Evolutionary conservation across 371 early-diverging fungal species (phyloP), one percentile per base, ranked within the genome.

Genomic region (Apophysomyces variabilis): DNA sequence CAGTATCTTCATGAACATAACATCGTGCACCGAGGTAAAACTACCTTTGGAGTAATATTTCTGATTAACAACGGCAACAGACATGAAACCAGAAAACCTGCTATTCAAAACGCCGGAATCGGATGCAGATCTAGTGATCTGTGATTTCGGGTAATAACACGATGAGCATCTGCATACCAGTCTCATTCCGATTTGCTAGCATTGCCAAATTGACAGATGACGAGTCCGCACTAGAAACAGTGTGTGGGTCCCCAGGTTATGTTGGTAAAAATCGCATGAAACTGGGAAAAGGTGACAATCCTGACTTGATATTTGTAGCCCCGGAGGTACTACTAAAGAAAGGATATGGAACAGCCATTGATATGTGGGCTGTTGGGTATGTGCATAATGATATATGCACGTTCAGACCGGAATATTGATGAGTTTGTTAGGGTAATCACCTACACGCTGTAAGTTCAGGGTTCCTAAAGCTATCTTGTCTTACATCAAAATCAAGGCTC

Each of bases 81-180:
- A 93, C 72, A 74, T 94, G 68, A 93, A 94, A 64, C 92, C 93
- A 16, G 93, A 93, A 69, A 94, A 94, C 60, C 61, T 93, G 44
- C 67, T 93, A 11, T 93, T 90, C 70, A 81, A 85, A 68, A 85
- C 85, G 59, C 68, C 75, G n/a, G 70, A 76, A 0, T 81, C 86
- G n/a, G 82, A 85, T 43, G 74, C 92, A 26, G 83, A 78, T 47
- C 69, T 90, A 61, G 78, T 86, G 63, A 80, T 88, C 56, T 85
- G 87, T 58, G 88, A 89, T 72, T 88, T 90, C 75, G 90, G 88
- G 86, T 82, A 85, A 59, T 46, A n/a, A 45, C n/a, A 16, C 6
- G 14, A 11, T 38, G 57, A 26, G n/a, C 39, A 26, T 16, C 5
- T n/a, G n/a, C 32, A 35, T 12, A 45, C 8, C 26, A 56, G 26